phyloP scores from a whole-genome alignment of 2,329 filamentous ascomycete genomes.

The Ophiocordyceps camponoti-leonardi region DNA sequence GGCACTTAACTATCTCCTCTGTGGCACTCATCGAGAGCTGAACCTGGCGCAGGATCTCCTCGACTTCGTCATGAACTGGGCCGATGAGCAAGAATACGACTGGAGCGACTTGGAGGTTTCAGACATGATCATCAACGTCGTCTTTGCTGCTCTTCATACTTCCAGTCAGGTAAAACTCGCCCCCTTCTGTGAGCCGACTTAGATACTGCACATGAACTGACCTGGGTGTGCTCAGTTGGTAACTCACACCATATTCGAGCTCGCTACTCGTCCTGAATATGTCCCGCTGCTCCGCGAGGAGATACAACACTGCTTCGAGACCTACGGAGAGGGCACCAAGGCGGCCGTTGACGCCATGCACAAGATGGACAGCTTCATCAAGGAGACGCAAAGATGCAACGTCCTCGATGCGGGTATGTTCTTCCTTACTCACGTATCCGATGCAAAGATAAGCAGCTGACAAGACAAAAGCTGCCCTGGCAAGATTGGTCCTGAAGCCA shows the following conservation, averaged over 20 bases:
- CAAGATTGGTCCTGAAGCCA: slow-evolving; percentile 3
- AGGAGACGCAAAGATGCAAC: slow-evolving; percentile 5
- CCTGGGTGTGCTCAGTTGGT: neutral
- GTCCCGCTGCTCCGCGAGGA: slow-evolving; percentile 3
- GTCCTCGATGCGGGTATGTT: slow-evolving; percentile 4
- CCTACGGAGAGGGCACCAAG: slow-evolving; percentile 3
- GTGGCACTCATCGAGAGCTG: neutral
- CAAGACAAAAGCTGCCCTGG: slow-evolving; percentile 3
- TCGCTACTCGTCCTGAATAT: slow-evolving; percentile 4
- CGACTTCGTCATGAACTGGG: slow-evolving; percentile 4
- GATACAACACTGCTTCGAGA: slow-evolving; percentile 2
- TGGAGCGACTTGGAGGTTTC: slow-evolving; percentile 2
- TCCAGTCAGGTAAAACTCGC: slow-evolving; percentile 5
- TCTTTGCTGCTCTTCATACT: slow-evolving; percentile 4
- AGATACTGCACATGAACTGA: neutral
- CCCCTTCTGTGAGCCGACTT: neutral
- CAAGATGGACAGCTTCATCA: slow-evolving; percentile 6
- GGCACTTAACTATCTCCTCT: neutral
- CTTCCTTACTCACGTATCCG: neutral
- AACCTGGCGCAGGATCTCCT: slow-evolving; percentile 2
- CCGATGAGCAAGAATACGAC: slow-evolving; percentile 1
- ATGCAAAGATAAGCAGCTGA: neutral
- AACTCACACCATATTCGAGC: slow-evolving; percentile 4
- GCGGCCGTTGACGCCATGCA: slow-evolving; percentile 2
- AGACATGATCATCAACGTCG: slow-evolving; percentile 3